Base-by-base conservation (phyloP, 2,329 filamentous ascomycete genomes). In the Aciculosporium take region DNA sequence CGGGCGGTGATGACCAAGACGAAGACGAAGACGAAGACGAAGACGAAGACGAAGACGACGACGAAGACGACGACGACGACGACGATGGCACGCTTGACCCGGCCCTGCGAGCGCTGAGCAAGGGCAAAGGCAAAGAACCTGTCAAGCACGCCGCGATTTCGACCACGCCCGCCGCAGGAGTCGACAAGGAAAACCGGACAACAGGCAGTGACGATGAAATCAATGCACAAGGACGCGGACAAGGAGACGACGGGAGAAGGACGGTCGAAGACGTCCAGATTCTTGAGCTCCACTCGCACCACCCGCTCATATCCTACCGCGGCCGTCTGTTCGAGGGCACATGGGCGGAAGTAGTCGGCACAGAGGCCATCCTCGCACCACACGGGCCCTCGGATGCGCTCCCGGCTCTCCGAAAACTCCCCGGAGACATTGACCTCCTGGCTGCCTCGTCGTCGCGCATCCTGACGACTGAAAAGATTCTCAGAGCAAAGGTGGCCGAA, bases 331-430 rank as follows among this genome's bases (percentile, higher is more conserved):
- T 88, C 56, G 78, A 76, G 48, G 89, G 86, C 48, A 65, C 76
- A 35, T 96, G 89, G 89, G 74, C 76, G 9, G 77, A 84, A 46
- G 81, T 86, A 45, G 74, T 94, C 33, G 89, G 89, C 28, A 94
- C 87, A 0, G 85, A 93, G 50, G 65, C 88, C 48, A 73, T 94
- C 32, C 81, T 95, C 52, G 71, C 69, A 1, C 61, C 61, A 13
- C 71, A 68, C 39, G 51, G 60, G 30, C 41, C 44, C 12, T 15
- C 23, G 4, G 17, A 41, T 17, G 23, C 46, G 15, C 56, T 68
- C 2, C 66, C 69, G 3, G 55, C 57, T 15, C 55, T 69, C 23
- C 68, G 66, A 18, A 61, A 65, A 18, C 67, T 72, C 20, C 63
- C 60, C 28, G 64, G 48, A 15, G 71, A 72, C 20, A 76, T 83